Percentiles rank a stretch among this genome's conserved stretches.
These are phyloP conservation scores for Platanus orientalis DNA, from an alignment of 164 flowering plant species.

Conservation along the genomic window DNA sequence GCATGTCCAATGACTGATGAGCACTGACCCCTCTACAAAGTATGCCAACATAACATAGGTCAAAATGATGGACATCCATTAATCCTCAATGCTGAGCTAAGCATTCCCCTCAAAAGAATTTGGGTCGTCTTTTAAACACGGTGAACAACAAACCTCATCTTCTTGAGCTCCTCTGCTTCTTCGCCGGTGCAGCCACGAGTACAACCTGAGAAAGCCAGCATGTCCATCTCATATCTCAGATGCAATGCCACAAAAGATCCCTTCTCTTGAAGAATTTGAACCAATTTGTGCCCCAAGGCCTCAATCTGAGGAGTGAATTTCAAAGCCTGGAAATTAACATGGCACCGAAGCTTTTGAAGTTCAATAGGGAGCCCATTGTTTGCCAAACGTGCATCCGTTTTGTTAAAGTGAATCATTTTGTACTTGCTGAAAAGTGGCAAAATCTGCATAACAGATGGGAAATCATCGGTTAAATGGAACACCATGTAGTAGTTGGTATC, in stretches of 20 bases:
- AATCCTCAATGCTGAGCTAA: background rate
- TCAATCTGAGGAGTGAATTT: slow-evolving; percentile 79
- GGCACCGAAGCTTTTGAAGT: slow-evolving; percentile 83
- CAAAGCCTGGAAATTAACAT: slow-evolving; percentile 76
- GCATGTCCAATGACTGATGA: no score
- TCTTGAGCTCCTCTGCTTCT: slow-evolving; percentile 82
- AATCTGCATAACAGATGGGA: slow-evolving; percentile 40
- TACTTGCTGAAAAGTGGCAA: slow-evolving; percentile 65
- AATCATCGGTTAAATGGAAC: background rate
- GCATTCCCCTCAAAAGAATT: background rate
- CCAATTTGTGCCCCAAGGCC: slow-evolving; percentile 65
- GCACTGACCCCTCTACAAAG: no score
- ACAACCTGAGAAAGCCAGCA: slow-evolving; percentile 95
- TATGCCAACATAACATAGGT: background rate
- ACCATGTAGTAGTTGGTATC: background rate
- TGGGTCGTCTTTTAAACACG: slow-evolving; percentile 1
- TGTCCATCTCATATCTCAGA: slow-evolving; percentile 94
- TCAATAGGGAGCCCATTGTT: slow-evolving; percentile 68
- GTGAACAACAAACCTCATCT: slow-evolving; percentile 55
- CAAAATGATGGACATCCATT: background rate
- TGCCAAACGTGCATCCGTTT: slow-evolving; percentile 80
- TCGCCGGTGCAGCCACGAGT: slow-evolving; percentile 64
- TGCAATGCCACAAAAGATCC: slow-evolving; percentile 83
- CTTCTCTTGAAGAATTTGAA: slow-evolving; percentile 50
- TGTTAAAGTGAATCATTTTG: slow-evolving; percentile 71